These are phyloP conservation scores for Plasmodium vivax DNA, from an alignment of 169 alveolate genomes.

Conservation along the genomic window DNA sequence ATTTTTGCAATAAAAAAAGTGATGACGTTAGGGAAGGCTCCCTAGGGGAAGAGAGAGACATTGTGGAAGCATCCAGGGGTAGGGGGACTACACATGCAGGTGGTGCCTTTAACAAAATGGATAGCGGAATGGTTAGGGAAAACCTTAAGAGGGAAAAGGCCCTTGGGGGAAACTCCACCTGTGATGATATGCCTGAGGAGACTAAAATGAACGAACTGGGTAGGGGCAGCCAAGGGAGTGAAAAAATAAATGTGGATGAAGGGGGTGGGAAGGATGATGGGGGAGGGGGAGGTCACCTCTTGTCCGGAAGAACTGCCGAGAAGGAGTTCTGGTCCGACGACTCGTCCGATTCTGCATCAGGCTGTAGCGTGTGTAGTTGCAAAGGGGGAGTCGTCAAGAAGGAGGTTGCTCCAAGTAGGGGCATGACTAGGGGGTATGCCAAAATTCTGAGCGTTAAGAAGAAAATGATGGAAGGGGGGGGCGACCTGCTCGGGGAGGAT, in stretches of 20 bases:
- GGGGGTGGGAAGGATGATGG: background rate
- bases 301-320: background rate
- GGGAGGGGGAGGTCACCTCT: background rate
- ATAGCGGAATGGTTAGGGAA: background rate
- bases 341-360: constrained; percentile 9
- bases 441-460: background rate
- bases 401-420: constrained; percentile 7
- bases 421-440: constrained; percentile 29
- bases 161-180: background rate
- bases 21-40: constrained; percentile 1
- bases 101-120: background rate
- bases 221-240: background rate
- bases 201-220: constrained; percentile 1
- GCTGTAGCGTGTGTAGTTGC: constrained; percentile 23
- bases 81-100: background rate
- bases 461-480: background rate
- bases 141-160: background rate
- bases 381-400: background rate
- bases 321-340: background rate
- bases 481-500: background rate
- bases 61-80: background rate
- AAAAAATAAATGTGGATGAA: background rate
- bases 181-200: background rate
- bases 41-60: background rate
- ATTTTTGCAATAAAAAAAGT: constrained; percentile 30